These are phyloP conservation scores for Xylaria intraflava DNA, from an alignment of 495 filamentous ascomycete species.

Conservation along the genomic window DNA sequence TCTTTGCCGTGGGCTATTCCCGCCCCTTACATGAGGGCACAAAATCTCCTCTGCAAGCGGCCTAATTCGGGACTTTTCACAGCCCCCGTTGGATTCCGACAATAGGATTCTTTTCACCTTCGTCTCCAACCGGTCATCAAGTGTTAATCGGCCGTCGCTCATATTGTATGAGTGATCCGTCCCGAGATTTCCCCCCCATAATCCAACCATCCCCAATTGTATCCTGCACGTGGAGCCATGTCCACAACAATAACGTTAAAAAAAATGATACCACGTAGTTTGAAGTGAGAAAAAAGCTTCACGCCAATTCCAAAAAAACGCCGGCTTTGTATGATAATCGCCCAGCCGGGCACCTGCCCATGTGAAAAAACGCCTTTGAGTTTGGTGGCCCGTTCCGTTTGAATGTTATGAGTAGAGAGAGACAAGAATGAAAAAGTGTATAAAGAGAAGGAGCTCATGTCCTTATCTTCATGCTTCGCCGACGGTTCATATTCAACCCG, in stretches of 20 bases:
- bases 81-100: slow-evolving; percentile 1
- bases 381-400: neutral
- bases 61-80: slow-evolving; percentile 5
- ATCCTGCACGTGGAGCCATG: neutral
- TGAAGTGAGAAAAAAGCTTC: neutral
- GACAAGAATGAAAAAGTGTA: neutral
- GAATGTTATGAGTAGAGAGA: neutral
- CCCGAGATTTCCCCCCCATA: neutral
- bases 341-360: neutral
- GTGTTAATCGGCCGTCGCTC: slow-evolving; percentile 10
- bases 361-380: slow-evolving; percentile 4
- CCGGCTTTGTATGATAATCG: slow-evolving; percentile 7
- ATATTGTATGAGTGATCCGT: slow-evolving; percentile 5
- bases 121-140: slow-evolving; percentile 8
- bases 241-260: neutral
- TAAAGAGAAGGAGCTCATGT: slow-evolving; percentile 4
- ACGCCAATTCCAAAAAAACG: slow-evolving; percentile 10
- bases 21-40: neutral
- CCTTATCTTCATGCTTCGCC: slow-evolving; percentile 36
- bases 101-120: neutral
- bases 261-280: slow-evolving; percentile 1
- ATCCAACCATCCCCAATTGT: slow-evolving; percentile 1
- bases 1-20: slow-evolving; percentile 1
- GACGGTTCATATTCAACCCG: slow-evolving; percentile 29
- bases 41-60: slow-evolving; percentile 3